Conservation (phyloP, 2,329 filamentous ascomycete species). For the Zymoseptoria ardabiliae region DNA sequence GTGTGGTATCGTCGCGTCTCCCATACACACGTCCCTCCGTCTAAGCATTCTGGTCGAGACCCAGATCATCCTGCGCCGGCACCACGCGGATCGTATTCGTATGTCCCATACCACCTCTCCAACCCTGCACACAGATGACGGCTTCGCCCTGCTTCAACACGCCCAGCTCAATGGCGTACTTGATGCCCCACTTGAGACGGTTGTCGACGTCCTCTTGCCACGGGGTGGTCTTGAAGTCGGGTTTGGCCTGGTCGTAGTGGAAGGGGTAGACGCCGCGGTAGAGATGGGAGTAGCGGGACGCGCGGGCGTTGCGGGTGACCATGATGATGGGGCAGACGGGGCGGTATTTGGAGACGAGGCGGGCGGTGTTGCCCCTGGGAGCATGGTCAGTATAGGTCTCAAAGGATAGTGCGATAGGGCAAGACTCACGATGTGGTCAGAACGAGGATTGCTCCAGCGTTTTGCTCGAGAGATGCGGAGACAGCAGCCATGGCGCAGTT, state of each 20-base stretch:
- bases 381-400: conserved; percentile 56
- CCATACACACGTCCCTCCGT: neutral
- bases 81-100: conserved; percentile 66
- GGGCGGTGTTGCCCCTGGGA: conserved; percentile 75
- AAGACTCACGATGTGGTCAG: conserved; percentile 78
- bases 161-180: conserved; percentile 74
- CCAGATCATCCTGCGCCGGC: conserved; percentile 44
- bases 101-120: conserved; percentile 86
- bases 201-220: conserved; percentile 99
- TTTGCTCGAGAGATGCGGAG: conserved; percentile 89
- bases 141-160: conserved; percentile 65
- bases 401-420: conserved; percentile 89
- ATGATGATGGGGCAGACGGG: conserved; percentile 99
- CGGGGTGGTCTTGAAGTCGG: conserved; percentile 83
- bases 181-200: conserved; percentile 94
- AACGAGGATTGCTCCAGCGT: conserved; percentile 91
- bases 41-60: conserved; percentile 42
- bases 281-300: conserved; percentile 83
- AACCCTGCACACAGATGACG: conserved; percentile 80
- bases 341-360: conserved; percentile 95
- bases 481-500: conserved; percentile 96
- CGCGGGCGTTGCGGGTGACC: conserved; percentile 80
- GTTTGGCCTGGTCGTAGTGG: conserved; percentile 86
- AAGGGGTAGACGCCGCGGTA: conserved; percentile 98
- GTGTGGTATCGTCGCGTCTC: too few relatives aligned